These are phyloP conservation scores for Candida coleopterorum DNA, from an alignment of 805 yeast species.

Conservation along the genomic window DNA sequence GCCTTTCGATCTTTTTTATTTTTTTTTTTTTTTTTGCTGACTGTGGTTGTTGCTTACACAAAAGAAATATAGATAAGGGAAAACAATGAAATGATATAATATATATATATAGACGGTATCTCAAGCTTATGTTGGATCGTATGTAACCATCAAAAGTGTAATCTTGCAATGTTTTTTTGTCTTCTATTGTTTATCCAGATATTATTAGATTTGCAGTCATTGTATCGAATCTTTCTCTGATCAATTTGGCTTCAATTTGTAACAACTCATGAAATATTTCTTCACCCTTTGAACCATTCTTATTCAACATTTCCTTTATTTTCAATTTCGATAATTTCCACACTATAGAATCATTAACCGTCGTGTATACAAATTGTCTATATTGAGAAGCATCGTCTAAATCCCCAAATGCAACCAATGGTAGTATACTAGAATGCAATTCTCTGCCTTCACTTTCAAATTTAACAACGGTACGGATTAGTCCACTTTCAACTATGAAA, in stretches of 20 bases:
- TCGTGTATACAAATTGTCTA: constrained; percentile 43
- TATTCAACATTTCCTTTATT: constrained; percentile 41
- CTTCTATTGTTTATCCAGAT: constrained; percentile 44
- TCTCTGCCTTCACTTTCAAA: constrained; percentile 36
- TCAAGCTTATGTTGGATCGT: no score
- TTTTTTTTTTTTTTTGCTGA: no score
- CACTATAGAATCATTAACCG: constrained; percentile 58
- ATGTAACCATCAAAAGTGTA: no score
- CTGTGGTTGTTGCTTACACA: background rate
- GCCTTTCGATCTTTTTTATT: background rate
- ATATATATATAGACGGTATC: no score
- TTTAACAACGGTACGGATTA: constrained; percentile 32
- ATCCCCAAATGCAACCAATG: constrained; percentile 75
- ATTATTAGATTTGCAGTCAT: constrained; percentile 73
- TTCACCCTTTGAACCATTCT: constrained; percentile 33
- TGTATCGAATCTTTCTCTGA: constrained; percentile 68
- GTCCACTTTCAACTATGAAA: constrained; percentile 50
- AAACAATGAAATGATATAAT: no score
- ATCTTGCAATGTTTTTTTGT: no score
- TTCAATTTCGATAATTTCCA: constrained; percentile 59
- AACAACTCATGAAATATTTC: constrained; percentile 61
- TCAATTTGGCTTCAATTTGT: constrained; percentile 54
- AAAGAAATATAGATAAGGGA: background rate
- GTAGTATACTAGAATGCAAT: constrained; percentile 47
- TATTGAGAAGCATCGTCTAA: constrained; percentile 26